Conservation (phyloP, 495 filamentous ascomycete species). For the Lasiosphaeria ovina region DNA sequence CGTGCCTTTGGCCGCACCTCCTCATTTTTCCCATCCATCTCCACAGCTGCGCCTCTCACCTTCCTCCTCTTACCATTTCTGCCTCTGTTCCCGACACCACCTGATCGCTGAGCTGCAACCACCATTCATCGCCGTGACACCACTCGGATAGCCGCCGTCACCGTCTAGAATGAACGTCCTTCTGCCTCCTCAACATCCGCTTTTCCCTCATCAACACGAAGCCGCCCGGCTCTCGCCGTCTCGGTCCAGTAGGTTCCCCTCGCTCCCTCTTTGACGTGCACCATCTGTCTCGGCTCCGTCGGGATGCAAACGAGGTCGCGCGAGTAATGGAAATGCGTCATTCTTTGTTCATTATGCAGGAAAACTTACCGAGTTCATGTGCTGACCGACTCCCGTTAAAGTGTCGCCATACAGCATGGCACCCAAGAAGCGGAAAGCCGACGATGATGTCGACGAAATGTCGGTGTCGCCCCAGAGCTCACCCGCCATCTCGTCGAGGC, state of each 20-base stretch:
- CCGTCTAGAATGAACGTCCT: slow-evolving; percentile 47
- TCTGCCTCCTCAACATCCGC: slow-evolving; percentile 56
- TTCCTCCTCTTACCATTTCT: slow-evolving; percentile 8
- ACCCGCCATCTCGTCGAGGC: slow-evolving; percentile 65
- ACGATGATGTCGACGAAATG: slow-evolving; percentile 86
- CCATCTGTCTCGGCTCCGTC: slow-evolving; percentile 13
- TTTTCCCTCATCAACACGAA: slow-evolving; percentile 76
- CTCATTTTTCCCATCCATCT: slow-evolving; percentile 34
- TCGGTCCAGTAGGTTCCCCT: slow-evolving; percentile 59
- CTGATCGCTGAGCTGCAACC: neutral
- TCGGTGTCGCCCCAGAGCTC: slow-evolving; percentile 79
- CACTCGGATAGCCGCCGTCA: slow-evolving; percentile 20
- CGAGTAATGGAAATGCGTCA: neutral
- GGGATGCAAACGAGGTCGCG: neutral
- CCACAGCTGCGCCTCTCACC: slow-evolving; percentile 17
- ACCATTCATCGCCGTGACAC: slow-evolving; percentile 2
- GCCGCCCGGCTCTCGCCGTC: slow-evolving; percentile 67
- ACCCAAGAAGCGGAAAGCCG: slow-evolving; percentile 82
- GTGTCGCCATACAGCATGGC: slow-evolving; percentile 56
- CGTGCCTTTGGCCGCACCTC: slow-evolving; percentile 35
- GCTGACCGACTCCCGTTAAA: slow-evolving; percentile 33
- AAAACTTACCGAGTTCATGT: neutral
- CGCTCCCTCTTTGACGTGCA: neutral
- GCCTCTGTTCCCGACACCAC: slow-evolving; percentile 10
- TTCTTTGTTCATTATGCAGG: neutral